These are phyloP conservation scores for Omphalotus guepiniiformis DNA, from an alignment of 768 basidiomycete species.

Conservation along the genomic window DNA sequence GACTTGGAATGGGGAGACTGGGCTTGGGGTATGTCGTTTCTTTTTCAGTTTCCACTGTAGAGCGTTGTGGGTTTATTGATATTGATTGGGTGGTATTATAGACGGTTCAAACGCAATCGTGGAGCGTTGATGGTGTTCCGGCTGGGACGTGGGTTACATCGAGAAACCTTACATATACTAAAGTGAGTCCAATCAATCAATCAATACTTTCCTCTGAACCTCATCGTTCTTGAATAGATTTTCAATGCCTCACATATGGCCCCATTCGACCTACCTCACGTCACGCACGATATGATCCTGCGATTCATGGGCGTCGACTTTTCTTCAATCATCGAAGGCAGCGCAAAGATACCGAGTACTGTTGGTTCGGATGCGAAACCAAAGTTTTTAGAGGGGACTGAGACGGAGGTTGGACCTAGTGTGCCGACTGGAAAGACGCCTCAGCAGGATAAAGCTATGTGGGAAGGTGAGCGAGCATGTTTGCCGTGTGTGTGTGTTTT, in stretches of 20 bases:
- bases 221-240: conserved; percentile 43
- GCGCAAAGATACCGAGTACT: conserved; percentile 75
- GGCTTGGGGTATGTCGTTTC: conserved; percentile 65
- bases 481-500: neutral
- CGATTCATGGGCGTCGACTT: conserved; percentile 96
- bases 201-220: neutral
- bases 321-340: conserved; percentile 70
- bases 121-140: conserved; percentile 67
- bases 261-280: conserved; percentile 79
- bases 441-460: conserved; percentile 79
- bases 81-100: conserved; percentile 22
- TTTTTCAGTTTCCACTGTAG: neutral
- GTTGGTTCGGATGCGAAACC: conserved; percentile 75
- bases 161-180: conserved; percentile 89
- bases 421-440: conserved; percentile 54
- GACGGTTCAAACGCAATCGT: conserved; percentile 67
- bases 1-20: conserved; percentile 81
- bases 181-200: conserved; percentile 41
- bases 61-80: neutral
- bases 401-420: conserved; percentile 29
- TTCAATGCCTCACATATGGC: conserved; percentile 97
- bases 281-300: conserved; percentile 96
- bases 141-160: conserved; percentile 92
- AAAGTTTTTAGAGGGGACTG: conserved; percentile 44
- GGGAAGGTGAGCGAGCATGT: conserved; percentile 64